Conservation (phyloP, 2,329 filamentous ascomycete genomes). For the Diplodia mutila region DNA sequence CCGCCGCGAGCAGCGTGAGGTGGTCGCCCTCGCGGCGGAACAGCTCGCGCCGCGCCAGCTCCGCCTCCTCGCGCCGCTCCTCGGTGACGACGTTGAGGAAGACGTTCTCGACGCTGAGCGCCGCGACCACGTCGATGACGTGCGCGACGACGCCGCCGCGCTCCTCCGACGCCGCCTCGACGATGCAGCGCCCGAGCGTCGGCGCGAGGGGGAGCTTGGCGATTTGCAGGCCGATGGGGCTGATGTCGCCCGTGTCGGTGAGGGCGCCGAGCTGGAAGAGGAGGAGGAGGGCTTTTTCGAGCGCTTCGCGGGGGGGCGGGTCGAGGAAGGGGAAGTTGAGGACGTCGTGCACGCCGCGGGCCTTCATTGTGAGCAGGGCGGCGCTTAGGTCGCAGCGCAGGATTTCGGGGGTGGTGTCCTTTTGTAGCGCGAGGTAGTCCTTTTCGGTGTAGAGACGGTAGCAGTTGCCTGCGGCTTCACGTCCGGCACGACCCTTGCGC, state of each 20-base stretch:
- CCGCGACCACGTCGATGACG: constrained; percentile 79
- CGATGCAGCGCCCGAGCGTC: constrained; percentile 76
- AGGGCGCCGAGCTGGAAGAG: constrained; percentile 79
- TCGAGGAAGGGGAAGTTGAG: constrained; percentile 85
- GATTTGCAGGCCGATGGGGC: constrained; percentile 72
- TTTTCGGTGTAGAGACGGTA: constrained; percentile 85
- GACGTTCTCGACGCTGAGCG: constrained; percentile 67
- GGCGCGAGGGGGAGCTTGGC: constrained; percentile 83
- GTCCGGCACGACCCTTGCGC: constrained; percentile 85
- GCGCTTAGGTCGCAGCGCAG: constrained; percentile 85
- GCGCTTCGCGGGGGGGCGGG: constrained; percentile 72
- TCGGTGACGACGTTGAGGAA: constrained; percentile 64
- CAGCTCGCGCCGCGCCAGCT: constrained; percentile 59
- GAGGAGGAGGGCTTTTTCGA: constrained; percentile 81
- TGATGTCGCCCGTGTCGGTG: constrained; percentile 72
- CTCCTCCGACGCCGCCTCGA: constrained; percentile 74
- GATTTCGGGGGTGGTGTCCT: constrained; percentile 84
- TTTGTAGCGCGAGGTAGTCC: constrained; percentile 70
- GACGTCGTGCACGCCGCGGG: constrained; percentile 81
- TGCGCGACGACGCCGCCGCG: constrained; percentile 77
- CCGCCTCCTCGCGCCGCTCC: constrained; percentile 63
- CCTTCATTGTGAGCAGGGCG: constrained; percentile 90
- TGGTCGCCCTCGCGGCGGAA: constrained; percentile 66
- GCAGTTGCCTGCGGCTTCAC: constrained; percentile 89
- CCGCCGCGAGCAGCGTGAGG: constrained; percentile 63